Evolutionary conservation across 2,329 filamentous ascomycete species (phyloP).

Genomic region (Calonectria ilicicola): DNA sequence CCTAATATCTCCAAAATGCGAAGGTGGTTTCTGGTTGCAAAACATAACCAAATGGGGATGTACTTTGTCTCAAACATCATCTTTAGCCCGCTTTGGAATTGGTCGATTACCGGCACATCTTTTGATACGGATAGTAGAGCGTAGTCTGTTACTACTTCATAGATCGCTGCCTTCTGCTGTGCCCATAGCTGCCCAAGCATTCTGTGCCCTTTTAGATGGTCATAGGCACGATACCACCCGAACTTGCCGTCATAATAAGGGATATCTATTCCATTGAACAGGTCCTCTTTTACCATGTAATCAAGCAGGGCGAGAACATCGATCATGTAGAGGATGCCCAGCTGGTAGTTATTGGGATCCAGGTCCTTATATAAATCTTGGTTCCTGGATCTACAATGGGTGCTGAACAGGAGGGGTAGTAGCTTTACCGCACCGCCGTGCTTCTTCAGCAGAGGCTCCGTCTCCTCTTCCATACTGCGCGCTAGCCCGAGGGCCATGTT

Average conservation of each 20-base stretch:
- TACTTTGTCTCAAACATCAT: background rate
- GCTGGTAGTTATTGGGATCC: background rate
- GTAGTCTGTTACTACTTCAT: no score
- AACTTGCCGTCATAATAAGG: background rate
- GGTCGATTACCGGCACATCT: background rate
- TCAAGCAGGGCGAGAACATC: no score
- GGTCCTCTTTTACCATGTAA: no score
- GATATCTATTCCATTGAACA: no score
- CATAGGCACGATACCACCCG: background rate
- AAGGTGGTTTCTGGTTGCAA: slow-evolving; percentile 2
- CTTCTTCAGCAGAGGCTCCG: background rate
- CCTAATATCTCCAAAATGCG: background rate
- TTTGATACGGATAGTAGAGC: no score
- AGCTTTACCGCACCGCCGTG: background rate
- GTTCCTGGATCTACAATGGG: no score
- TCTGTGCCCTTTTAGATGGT: no score
- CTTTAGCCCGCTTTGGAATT: background rate
- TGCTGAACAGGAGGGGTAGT: background rate
- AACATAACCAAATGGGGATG: background rate
- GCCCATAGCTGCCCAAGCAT: background rate
- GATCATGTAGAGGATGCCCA: background rate
- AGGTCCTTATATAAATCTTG: no score
- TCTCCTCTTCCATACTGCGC: slow-evolving; percentile 4
- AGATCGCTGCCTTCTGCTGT: background rate
- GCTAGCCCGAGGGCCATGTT: slow-evolving; percentile 5